phyloP scores from a whole-genome alignment of 2,329 filamentous ascomycete genomes.

The Grosmannia huntii region DNA sequence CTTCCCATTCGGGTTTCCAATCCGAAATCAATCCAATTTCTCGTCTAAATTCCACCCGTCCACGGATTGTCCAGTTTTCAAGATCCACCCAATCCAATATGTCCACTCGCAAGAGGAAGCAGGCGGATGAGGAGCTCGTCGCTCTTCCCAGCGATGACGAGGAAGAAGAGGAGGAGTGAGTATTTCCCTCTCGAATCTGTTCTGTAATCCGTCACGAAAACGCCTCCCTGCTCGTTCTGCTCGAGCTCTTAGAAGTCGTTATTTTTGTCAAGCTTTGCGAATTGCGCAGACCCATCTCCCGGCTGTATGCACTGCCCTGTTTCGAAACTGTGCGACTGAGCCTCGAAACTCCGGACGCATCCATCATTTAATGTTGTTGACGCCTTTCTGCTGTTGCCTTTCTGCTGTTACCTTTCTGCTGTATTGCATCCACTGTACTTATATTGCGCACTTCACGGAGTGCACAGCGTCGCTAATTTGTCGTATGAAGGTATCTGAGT shows the following conservation, averaged over 20 bases:
- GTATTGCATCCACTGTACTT: not conserved
- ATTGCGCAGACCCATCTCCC: not conserved
- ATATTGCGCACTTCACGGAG: not conserved
- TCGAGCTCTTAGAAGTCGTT: not conserved
- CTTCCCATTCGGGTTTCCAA: constrained; percentile 3
- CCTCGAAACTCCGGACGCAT: not conserved
- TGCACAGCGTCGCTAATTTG: not conserved
- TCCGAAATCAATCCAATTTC: not conserved
- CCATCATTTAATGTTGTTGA: not conserved
- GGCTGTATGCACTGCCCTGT: not conserved
- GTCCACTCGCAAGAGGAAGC: constrained; percentile 41
- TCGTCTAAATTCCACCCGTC: not conserved
- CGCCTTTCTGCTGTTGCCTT: not conserved
- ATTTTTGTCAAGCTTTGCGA: not conserved
- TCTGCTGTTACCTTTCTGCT: not conserved
- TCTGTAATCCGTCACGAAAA: constrained; percentile 6
- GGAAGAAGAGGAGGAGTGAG: constrained; percentile 40
- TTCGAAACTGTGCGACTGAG: not conserved
- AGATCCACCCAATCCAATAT: constrained; percentile 19
- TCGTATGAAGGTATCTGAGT: constrained; percentile 13
- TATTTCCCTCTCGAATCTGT: constrained; percentile 7
- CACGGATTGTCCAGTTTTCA: not conserved
- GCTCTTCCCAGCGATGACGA: constrained; percentile 38
- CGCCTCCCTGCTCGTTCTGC: not conserved
- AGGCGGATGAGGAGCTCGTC: constrained; percentile 39